Evolutionary conservation across 768 basidiomycete species (phyloP), one percentile per base, ranked within the genome.

Genomic region (Pholiota microspora): DNA sequence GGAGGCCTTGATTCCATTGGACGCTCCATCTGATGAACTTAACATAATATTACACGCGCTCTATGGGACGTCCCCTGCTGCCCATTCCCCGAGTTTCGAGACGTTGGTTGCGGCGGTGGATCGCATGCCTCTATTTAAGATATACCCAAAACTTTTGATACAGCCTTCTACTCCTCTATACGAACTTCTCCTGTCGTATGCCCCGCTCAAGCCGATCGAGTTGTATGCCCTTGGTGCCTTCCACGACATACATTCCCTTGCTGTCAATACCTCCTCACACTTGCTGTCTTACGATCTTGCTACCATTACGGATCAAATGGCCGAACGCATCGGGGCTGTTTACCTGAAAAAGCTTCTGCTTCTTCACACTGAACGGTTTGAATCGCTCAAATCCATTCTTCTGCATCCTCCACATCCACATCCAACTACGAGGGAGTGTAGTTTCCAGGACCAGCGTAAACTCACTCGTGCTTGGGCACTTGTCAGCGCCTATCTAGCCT

Each of bases 1-100:
- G 32, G 49, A 62, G 0, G 66, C 69, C 7, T 66, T 82, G n/a
- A 57, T 84, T 44, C 59, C 73, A 18, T 58, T 84, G 34, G 65
- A 75, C 7, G 75, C 80, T 52, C 58, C 73, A 4, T 76, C 83
- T 0, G 63, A 59, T 0, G 68, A 79, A 4, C 68, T 87, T 57
- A 85, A 85, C 55, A 64, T 86, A 53, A 64, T 86, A 16, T 64
- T 86, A 24, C 84, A 86, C 58, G 65, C 74, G 15, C 58, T 84
- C 10, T 85, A 85, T 61, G 67, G 74, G 49, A 70, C 76, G 40
- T 72, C 81, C 5, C 79, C 77, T 56, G 68, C 75, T n/a, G 75
- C 78, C 24, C 81, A 80, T 64, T 72, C 75, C 4, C 82, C 84
- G 4, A 61, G 75, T 4, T 71, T 81, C 31, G 74, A 79, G 29